A percentile compares a stretch with the other conserved stretches of the same genome.
Conservation (phyloP, 164 flowering plant genomes). For the Kingdonia uniflora region DNA sequence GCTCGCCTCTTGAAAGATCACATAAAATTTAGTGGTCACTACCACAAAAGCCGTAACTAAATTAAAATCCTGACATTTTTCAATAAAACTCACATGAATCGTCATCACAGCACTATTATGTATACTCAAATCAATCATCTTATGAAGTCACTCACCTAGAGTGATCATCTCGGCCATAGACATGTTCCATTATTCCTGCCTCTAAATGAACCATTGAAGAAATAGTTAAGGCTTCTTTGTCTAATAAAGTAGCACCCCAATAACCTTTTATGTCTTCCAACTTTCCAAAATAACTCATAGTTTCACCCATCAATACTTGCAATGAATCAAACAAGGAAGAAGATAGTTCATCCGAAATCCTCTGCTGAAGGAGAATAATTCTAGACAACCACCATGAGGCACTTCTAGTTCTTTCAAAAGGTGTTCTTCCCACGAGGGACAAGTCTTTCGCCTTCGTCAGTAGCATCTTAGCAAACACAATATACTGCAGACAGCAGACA, state of each 20-base stretch:
- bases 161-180: constrained; percentile 61
- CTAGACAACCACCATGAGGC: constrained; percentile 61
- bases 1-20: too few relatives aligned
- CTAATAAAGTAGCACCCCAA: constrained; percentile 38
- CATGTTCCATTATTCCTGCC: constrained; percentile 58
- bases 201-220: constrained; percentile 57
- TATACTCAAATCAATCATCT: too few relatives aligned
- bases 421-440: constrained; percentile 22
- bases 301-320: constrained; percentile 38
- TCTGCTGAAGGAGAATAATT: constrained; percentile 34
- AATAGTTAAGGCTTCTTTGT: constrained; percentile 42
- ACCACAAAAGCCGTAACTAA: too few relatives aligned
- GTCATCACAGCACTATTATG: too few relatives aligned
- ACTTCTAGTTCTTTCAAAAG: constrained; percentile 31
- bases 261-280: constrained; percentile 40
- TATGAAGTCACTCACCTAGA: constrained; percentile 37
- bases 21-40: too few relatives aligned
- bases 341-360: constrained; percentile 36
- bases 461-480: constrained; percentile 77
- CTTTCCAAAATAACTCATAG: constrained; percentile 41
- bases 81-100: too few relatives aligned
- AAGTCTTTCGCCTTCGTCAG: constrained; percentile 52
- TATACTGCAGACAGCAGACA: constrained; percentile 35
- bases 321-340: constrained; percentile 58
- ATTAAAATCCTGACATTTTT: too few relatives aligned